Evolutionary conservation across 1,284 basidiomycete species (phyloP).

Genomic region (Leccinum subspadiceum): DNA sequence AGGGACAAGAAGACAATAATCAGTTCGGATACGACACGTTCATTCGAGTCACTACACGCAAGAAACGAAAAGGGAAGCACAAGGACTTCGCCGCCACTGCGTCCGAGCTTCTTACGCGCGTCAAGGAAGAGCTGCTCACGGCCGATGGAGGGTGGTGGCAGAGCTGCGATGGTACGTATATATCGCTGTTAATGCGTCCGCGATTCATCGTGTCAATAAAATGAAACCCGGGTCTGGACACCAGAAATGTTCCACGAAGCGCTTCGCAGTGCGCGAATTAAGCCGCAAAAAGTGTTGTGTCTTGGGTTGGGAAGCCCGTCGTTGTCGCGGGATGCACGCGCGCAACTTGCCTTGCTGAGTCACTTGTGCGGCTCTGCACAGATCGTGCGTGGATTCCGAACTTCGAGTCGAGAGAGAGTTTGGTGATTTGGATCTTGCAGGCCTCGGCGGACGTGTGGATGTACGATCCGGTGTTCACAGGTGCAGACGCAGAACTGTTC

Average conservation of each 20-base stretch:
- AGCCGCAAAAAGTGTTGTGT: slow-evolving; percentile 45
- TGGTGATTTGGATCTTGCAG: slow-evolving; percentile 33
- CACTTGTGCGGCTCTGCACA: slow-evolving; percentile 48
- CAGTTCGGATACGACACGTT: slow-evolving; percentile 39
- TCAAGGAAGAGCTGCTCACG: slow-evolving; percentile 35
- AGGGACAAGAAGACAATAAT: slow-evolving; percentile 11
- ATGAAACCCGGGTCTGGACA: slow-evolving; percentile 1
- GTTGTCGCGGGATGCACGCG: slow-evolving; percentile 56
- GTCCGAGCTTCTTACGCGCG: slow-evolving; percentile 34
- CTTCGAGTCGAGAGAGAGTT: not conserved
- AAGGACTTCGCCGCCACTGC: slow-evolving; percentile 24
- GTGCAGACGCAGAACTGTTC: slow-evolving; percentile 54
- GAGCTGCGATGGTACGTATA: slow-evolving; percentile 35
- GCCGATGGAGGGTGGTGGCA: slow-evolving; percentile 42
- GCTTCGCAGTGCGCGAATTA: slow-evolving; percentile 24
- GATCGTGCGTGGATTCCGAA: slow-evolving; percentile 49
- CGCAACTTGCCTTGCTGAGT: slow-evolving; percentile 65
- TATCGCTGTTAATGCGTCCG: slow-evolving; percentile 12
- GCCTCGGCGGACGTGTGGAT: slow-evolving; percentile 46
- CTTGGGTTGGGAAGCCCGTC: slow-evolving; percentile 70
- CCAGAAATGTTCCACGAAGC: slow-evolving; percentile 38
- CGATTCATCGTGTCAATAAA: not conserved
- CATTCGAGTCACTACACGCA: slow-evolving; percentile 41
- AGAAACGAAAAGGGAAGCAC: slow-evolving; percentile 32
- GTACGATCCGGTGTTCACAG: slow-evolving; percentile 72